A percentile compares a stretch with the other conserved stretches of the same genome.
These are phyloP conservation scores for Pseudopithomyces maydicus DNA, from an alignment of 2,329 filamentous ascomycete species.

Conservation along the genomic window DNA sequence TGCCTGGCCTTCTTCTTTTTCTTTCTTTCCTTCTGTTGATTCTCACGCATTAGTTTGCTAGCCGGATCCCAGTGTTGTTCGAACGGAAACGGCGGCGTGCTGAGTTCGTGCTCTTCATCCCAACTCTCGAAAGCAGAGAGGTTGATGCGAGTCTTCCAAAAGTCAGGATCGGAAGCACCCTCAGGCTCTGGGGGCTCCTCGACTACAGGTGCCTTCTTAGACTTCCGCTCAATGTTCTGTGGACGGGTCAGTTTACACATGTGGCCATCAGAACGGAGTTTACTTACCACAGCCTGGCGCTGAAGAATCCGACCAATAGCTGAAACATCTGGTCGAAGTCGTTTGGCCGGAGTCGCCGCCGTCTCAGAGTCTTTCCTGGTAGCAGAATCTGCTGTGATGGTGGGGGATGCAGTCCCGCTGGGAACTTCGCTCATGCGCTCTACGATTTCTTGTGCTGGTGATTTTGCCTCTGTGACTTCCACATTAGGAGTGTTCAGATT, in stretches of 20 bases:
- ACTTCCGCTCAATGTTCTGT: conserved; percentile 24
- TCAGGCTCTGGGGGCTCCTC: conserved; percentile 30
- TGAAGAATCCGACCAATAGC: conserved; percentile 37
- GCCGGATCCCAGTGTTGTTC: conserved; percentile 86
- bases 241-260: background rate
- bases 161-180: conserved; percentile 56
- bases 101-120: conserved; percentile 62
- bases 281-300: conserved; percentile 27
- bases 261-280: background rate
- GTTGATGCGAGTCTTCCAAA: conserved; percentile 75
- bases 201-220: conserved; percentile 17
- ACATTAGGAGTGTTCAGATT: conserved; percentile 4
- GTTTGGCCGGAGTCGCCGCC: conserved; percentile 18
- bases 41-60: conserved; percentile 60
- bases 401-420: conserved; percentile 7
- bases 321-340: conserved; percentile 30
- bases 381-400: conserved; percentile 2
- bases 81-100: conserved; percentile 86
- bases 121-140: conserved; percentile 85
- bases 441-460: background rate
- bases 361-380: background rate
- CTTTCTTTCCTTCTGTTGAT: conserved; percentile 59
- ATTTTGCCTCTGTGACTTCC: background rate
- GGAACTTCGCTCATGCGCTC: background rate
- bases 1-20: conserved; percentile 55